Conservation (phyloP, 2,329 filamentous ascomycete genomes). For the Phoma sp. region DNA sequence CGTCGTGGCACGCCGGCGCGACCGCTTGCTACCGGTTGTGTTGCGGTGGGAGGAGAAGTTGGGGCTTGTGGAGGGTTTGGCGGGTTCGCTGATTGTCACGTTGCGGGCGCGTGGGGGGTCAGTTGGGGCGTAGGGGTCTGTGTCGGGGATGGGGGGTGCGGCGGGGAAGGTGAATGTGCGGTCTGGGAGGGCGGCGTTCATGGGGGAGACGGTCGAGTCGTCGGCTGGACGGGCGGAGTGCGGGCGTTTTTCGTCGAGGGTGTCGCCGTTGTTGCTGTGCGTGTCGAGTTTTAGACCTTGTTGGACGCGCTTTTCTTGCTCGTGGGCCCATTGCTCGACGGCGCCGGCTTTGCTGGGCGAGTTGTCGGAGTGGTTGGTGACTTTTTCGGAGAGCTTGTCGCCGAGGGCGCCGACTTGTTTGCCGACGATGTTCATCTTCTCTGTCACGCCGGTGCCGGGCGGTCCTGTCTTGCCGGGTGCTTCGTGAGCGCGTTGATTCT, state of each 20-base stretch:
- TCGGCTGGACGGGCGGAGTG: constrained; percentile 34
- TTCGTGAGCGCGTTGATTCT: constrained; percentile 57
- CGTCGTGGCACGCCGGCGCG: constrained; percentile 72
- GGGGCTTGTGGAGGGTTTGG: constrained; percentile 12
- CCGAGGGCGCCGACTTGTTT: constrained; percentile 35
- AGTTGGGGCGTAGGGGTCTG: constrained; percentile 14
- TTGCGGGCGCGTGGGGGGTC: constrained; percentile 39
- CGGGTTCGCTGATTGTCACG: constrained; percentile 47
- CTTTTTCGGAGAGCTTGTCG: constrained; percentile 43
- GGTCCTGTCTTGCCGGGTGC: constrained; percentile 59
- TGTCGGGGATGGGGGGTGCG: constrained; percentile 43
- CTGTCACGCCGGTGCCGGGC: constrained; percentile 50
- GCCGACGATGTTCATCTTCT: constrained; percentile 35
- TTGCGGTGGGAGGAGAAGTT: constrained; percentile 22
- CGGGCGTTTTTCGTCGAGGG: constrained; percentile 44
- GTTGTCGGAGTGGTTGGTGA: constrained; percentile 31
- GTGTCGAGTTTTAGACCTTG: constrained; percentile 30
- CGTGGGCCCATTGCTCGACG: constrained; percentile 49
- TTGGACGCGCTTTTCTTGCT: constrained; percentile 44
- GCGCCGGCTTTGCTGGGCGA: constrained; percentile 31
- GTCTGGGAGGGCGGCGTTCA: constrained; percentile 28
- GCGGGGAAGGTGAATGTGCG: constrained; percentile 43
- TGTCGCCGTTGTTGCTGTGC: constrained; percentile 16
- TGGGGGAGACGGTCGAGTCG: constrained; percentile 41
- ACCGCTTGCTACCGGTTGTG: constrained; percentile 41